These are phyloP conservation scores for Lasiodiplodia sp. DNA, from an alignment of 2,329 filamentous ascomycete species.

Conservation along the genomic window DNA sequence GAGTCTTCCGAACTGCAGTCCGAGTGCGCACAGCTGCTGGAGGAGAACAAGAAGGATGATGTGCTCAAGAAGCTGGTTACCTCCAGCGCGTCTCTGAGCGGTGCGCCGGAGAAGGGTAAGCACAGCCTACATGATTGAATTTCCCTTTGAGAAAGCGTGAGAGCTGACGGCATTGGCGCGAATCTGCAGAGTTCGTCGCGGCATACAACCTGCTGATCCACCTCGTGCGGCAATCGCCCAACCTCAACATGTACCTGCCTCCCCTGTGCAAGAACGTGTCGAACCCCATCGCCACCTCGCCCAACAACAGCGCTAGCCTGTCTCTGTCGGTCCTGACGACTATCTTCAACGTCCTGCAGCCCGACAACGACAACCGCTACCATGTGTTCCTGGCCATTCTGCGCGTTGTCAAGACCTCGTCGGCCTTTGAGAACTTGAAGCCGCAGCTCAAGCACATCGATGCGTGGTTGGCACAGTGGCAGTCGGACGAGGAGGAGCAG, in stretches of 20 bases:
- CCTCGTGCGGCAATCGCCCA: constrained; percentile 85
- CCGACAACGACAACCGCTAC: constrained; percentile 80
- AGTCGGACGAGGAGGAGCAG: constrained; percentile 79
- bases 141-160: constrained; percentile 1
- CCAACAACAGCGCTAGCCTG: constrained; percentile 82
- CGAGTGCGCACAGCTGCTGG: constrained; percentile 75
- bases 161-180: constrained; percentile 9
- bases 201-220: constrained; percentile 97
- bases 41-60: constrained; percentile 76
- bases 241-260: constrained; percentile 84
- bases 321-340: constrained; percentile 91
- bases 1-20: constrained; percentile 61
- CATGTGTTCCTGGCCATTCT: constrained; percentile 91
- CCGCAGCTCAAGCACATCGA: constrained; percentile 84
- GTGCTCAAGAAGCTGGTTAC: constrained; percentile 88
- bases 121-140: not conserved
- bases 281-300: constrained; percentile 84
- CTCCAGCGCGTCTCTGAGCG: constrained; percentile 78
- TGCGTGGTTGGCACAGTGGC: constrained; percentile 83
- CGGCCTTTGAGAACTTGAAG: constrained; percentile 79
- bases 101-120: constrained; percentile 83
- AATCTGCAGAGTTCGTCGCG: constrained; percentile 79
- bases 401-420: constrained; percentile 75
- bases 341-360: constrained; percentile 90
- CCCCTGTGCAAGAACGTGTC: constrained; percentile 88